These are phyloP conservation scores for Caloboletus inedulis DNA, from an alignment of 1,284 basidiomycete species.

Conservation along the genomic window DNA sequence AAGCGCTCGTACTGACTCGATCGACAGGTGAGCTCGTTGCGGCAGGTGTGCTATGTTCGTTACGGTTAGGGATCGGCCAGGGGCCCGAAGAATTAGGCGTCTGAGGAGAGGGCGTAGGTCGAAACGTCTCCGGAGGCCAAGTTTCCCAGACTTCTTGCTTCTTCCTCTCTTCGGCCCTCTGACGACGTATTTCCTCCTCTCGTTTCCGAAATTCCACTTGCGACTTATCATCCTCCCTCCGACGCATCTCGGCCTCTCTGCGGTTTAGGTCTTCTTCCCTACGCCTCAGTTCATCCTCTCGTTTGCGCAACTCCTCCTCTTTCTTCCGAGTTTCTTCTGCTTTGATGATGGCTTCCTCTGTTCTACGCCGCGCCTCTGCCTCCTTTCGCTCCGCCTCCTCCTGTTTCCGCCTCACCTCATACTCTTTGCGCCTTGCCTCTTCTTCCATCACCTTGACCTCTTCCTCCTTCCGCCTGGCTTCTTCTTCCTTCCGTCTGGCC, in stretches of 20 bases:
- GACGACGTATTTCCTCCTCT: conserved; percentile 47
- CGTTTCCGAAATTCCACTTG: conserved; percentile 41
- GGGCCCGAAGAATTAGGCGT: conserved; percentile 26
- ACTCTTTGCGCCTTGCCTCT: conserved; percentile 25
- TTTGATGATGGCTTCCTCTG: conserved; percentile 29
- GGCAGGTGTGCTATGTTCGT: conserved; percentile 21
- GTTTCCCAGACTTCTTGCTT: conserved; percentile 34
- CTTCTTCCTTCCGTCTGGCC: conserved; percentile 27
- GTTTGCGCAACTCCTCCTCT: conserved; percentile 38
- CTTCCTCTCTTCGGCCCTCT: conserved; percentile 40
- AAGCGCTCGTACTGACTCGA: conserved; percentile 27
- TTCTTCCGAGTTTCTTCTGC: conserved; percentile 27
- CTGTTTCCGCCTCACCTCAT: conserved; percentile 31
- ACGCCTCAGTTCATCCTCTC: conserved; percentile 35
- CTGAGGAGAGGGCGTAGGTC: conserved; percentile 27
- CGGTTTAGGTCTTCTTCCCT: conserved; percentile 33
- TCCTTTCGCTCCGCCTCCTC: conserved; percentile 32
- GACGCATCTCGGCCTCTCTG: conserved; percentile 34
- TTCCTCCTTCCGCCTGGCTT: conserved; percentile 28
- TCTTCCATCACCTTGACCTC: conserved; percentile 34
- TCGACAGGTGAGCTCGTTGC: conserved; percentile 27
- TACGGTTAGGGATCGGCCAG: conserved; percentile 33
- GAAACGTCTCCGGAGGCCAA: conserved; percentile 28
- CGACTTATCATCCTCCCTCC: conserved; percentile 20
- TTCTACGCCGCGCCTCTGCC: conserved; percentile 29